phyloP scores from a whole-genome alignment of 345 rosid species.

The Lepidium aucheri region DNA sequence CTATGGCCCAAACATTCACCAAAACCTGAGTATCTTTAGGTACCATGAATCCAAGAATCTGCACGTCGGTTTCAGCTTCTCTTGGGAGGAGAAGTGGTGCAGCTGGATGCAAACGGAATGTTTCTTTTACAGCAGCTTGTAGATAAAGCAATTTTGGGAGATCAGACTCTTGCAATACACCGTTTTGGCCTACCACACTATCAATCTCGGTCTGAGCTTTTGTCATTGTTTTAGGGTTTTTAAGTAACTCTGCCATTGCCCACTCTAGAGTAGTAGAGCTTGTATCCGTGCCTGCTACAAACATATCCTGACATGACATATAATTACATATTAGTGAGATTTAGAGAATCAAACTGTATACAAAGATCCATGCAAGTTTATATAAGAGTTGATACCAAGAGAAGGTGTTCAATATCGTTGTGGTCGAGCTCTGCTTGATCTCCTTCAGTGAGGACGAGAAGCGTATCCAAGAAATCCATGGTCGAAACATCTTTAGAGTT shows the following conservation, averaged over 20 bases:
- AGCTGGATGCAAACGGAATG: constrained; percentile 13
- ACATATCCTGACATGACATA: constrained; percentile 3
- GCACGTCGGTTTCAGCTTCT: background rate
- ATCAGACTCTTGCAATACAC: background rate
- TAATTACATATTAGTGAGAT: background rate
- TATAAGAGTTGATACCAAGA: background rate
- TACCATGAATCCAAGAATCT: constrained; percentile 10
- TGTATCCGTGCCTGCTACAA: constrained; percentile 13
- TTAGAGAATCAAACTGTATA: background rate
- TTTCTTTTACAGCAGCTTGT: constrained; percentile 11
- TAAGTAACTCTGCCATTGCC: constrained; percentile 76
- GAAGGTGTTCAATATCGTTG: constrained; percentile 1
- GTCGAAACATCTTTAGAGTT: background rate
- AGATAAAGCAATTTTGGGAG: background rate
- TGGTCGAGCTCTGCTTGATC: constrained; percentile 5
- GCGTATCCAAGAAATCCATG: constrained; percentile 7
- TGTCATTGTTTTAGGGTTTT: constrained; percentile 28
- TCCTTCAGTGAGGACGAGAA: constrained; percentile 4
- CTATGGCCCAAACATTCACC: constrained; percentile 19
- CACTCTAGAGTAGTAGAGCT: constrained; percentile 46
- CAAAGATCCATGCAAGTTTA: background rate
- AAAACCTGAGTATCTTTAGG: constrained; percentile 7
- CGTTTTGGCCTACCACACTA: constrained; percentile 8
- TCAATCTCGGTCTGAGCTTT: constrained; percentile 49
- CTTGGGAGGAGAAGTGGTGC: constrained; percentile 11